Evolutionary conservation across 345 rosid species (phyloP).

Genomic region (Brassica cretica): DNA sequence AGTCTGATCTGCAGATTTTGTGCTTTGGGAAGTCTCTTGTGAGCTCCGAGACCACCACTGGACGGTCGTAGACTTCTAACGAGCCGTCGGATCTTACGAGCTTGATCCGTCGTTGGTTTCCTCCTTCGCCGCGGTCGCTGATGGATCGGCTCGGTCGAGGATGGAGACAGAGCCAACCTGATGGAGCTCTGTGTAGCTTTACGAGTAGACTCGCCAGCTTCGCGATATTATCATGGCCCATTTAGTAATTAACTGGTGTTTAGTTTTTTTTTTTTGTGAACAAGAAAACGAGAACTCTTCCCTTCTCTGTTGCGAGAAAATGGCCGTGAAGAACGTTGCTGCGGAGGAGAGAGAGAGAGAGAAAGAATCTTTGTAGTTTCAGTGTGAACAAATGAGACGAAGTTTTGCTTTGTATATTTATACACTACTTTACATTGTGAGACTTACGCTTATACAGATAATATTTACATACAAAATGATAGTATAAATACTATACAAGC

Average conservation of each 20-base stretch:
- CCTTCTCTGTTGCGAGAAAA: constrained; percentile 8
- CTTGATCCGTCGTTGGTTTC: constrained; percentile 41
- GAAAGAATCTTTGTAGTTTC: neutral
- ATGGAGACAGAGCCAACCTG: constrained; percentile 37
- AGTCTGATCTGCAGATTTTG: constrained; percentile 71
- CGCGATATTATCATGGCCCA: constrained; percentile 38
- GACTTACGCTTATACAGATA: neutral
- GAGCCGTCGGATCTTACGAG: constrained; percentile 68
- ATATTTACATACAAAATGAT: neutral
- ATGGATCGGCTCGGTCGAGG: constrained; percentile 20
- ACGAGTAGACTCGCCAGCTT: constrained; percentile 33
- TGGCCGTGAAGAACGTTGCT: constrained; percentile 11
- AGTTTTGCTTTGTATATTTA: constrained; percentile 34
- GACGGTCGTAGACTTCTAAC: constrained; percentile 58
- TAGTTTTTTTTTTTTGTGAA: neutral
- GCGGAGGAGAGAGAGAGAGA: neutral
- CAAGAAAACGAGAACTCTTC: neutral
- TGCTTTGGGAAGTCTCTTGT: constrained; percentile 71
- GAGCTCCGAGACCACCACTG: constrained; percentile 58
- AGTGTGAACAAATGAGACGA: constrained; percentile 33
- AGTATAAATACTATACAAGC: neutral
- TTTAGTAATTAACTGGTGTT: neutral
- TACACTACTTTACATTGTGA: neutral
- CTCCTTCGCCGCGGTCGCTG: neutral
- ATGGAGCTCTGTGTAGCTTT: constrained; percentile 36